Base-by-base conservation (phyloP, 345 rosid species). In the Gossypium ekmanianum region DNA sequence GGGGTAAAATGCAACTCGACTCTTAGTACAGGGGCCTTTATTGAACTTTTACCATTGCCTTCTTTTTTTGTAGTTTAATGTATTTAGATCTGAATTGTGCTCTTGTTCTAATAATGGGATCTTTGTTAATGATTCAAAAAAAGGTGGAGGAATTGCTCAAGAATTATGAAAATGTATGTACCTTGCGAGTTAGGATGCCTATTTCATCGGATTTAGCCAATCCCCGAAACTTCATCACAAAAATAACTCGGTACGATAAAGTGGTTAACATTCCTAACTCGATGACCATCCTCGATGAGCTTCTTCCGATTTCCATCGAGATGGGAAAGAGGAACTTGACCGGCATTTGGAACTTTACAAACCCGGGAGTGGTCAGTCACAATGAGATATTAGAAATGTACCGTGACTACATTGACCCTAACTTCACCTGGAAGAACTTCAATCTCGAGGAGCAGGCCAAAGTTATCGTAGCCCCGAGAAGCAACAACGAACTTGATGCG, bases 251-350 rank as follows among this genome's bases (percentile, higher is more conserved):
- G 29, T 91, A 94, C 3, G 95, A 91, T 22, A 91, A 89, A 75
- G 98, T 93, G 0, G 98, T 93, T 34, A 74, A 90, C 77, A 94
- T 91, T 62, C 98, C 98, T n/a, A 94, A 94, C 85, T 91, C 97
- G 0, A 94, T 94, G 98, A 91, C 97, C 6, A 88, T 94, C 64
- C 87, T 91, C 73, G 92, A 94, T 48, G 98, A 94, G 79, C 90
- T 91, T 57, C 94, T 94, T 11, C 98, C 94, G 0, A 88, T 94
- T 74, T 94, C 98, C 59, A 85, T 91, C n/a, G 97, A 94, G 79
- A 94, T 94, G 98, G 98, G 95, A 0, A 90, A 90, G 91, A 90
- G 97, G 79, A 91, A 91, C 87, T 91, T 93, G 63, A 93, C 95
- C 9, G 98, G 98, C 66, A 93, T 91, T 73, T 93, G 88, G 86